Evolutionary conservation across 345 rosid genomes (phyloP), one percentile per base, ranked within the genome.

Genomic region (Eucalyptus polybractea): DNA sequence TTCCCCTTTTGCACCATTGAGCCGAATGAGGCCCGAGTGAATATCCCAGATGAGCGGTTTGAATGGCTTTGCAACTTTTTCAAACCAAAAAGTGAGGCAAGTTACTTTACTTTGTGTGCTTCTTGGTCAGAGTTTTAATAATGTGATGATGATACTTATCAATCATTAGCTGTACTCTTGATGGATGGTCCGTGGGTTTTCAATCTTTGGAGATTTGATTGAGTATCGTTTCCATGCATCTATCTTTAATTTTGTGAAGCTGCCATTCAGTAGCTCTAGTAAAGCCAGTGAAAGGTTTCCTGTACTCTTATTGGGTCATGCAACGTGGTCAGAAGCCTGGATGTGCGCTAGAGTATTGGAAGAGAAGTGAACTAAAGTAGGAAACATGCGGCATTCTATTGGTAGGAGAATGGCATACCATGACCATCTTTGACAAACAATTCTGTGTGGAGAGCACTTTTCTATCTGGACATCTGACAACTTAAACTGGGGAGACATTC

Each of bases 1-100:
- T 98, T 98, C 91, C 99, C 99, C 3, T 98, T 98, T 90, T 98
- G 99, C 90, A 98, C 98, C 87, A 98, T 97, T 50, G 99, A 98
- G 90, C 99, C 99, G 27, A 98, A 98, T 62, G 98, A 98, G 91
- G 99, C 99, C 24, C 94, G 99, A 15, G 97, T 98, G 54, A 92
- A 95, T 89, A 91, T 98, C 88, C 99, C 99, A 1, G 99, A 98
- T 87, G 99, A 97, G 90, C 92, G 99, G 88, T 98, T 98, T 37
- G 96, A 97, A 33, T 98, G 99, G 99, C 98, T 98, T 76, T 96
- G 99, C 91, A 93, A 95, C 17, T 89, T 93, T 81, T 95, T 60
- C 94, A 95, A 97, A 92, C 99, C 99, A 12, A 98, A 98, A 93
- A 95, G 93, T 89, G 98, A 94, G 98, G 99, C 96, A 47, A 76